Base-by-base conservation (phyloP, 306 rosid species). In the Cicer bijugum region DNA sequence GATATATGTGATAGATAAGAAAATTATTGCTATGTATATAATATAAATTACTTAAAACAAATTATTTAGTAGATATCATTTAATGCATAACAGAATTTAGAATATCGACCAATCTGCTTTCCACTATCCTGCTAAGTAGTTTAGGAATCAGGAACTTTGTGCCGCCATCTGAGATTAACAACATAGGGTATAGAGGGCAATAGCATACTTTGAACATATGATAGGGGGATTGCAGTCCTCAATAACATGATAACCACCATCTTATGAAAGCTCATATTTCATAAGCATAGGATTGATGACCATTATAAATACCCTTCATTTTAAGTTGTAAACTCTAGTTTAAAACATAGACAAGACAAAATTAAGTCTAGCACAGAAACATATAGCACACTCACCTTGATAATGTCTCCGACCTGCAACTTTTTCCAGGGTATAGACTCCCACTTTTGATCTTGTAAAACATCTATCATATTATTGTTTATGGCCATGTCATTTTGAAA, bases 371-470 rank as follows among this genome's bases (percentile, higher is more conserved):
- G 69, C 59, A 71, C 65, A 76, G 71, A 46, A 71, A 52, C 50
- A 23, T 60, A 67, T 75, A 67, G 81, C 78, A 80, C 52, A 75
- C 94, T 84, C 73, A 94, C 97, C 96, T 84, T 88, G 75, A 94
- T 80, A 68, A 94, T 85, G 84, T 94, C 97, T 69, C 98, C 98
- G 81, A 89, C 98, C 87, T 94, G 97, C 88, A 94, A 84, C 84
- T 63, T 83, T 82, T 94, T 94, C 98, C 98, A 94, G 23, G 90
- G 88, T 75, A 88, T 62, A 58, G 87, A 78, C 80, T 67, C 91
- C 98, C 97, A 94, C 81, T 83, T 86, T 67, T 87, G 95, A 82
- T 89, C 91, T 84, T 89, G 96, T 83, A 94, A 81, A 69, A 94
- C 88, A 15, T 91, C 92, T 67, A 91, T 84, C 61, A 20, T 38